phyloP scores from a whole-genome alignment of 2,329 filamentous ascomycete species.

The Rutstroemia sp. region DNA sequence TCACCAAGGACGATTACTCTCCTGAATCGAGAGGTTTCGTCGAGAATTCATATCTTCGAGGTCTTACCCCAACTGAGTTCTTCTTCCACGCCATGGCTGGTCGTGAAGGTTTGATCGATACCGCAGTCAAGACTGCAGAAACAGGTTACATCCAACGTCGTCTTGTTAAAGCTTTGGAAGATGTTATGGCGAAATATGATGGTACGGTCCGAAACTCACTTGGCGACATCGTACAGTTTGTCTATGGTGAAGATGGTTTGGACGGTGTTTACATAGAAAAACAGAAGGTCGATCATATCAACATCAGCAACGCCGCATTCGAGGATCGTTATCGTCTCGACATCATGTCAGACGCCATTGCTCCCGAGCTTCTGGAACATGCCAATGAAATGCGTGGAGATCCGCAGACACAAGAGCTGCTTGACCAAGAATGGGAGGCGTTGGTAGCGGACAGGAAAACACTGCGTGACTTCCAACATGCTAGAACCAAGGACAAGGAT shows the following conservation, averaged over 20 bases:
- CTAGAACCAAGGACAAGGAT: constrained; percentile 61
- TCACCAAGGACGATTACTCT: constrained; percentile 98
- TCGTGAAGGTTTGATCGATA: constrained; percentile 99
- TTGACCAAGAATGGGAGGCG: constrained; percentile 83
- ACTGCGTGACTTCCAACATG: constrained; percentile 47
- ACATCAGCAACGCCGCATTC: constrained; percentile 70
- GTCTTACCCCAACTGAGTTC: constrained; percentile 90
- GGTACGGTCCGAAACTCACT: constrained; percentile 95
- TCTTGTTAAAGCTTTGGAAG: constrained; percentile 95
- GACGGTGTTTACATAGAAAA: constrained; percentile 92
- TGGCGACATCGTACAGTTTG: constrained; percentile 92
- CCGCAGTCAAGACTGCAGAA: constrained; percentile 97
- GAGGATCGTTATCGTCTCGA: constrained; percentile 78
- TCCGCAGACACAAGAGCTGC: constrained; percentile 73
- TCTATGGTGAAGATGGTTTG: constrained; percentile 95
- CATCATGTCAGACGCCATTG: constrained; percentile 57
- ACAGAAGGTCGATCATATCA: constrained; percentile 81
- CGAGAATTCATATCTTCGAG: constrained; percentile 96
- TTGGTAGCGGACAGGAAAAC: constrained; percentile 67
- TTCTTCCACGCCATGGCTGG: constrained; percentile 99
- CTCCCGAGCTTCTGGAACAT: constrained; percentile 73
- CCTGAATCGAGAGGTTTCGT: constrained; percentile 96
- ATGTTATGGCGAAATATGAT: constrained; percentile 95
- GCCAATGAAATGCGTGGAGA: constrained; percentile 83
- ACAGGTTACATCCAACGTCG: constrained; percentile 98